Conservation (phyloP, 768 basidiomycete species). For the Chlorophyllum brunneum region DNA sequence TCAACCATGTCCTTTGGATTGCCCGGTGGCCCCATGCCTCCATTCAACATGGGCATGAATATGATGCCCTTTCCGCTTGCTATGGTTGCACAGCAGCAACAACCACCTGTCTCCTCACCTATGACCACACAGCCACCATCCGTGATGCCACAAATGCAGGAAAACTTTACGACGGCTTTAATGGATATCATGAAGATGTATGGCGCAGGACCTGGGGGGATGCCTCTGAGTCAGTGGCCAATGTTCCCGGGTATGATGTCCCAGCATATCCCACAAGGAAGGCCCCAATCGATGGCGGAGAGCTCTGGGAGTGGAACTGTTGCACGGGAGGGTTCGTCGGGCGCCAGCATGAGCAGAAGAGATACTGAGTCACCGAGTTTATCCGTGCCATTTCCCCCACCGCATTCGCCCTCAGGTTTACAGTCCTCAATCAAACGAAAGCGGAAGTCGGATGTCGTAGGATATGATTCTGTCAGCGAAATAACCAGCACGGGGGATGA, state of each 20-base stretch:
- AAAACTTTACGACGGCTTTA: constrained; percentile 6
- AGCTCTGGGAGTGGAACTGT: constrained; percentile 8
- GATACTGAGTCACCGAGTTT: constrained; percentile 3
- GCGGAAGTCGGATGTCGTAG: background rate
- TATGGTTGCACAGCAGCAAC: constrained; percentile 13
- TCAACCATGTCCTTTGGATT: constrained; percentile 1
- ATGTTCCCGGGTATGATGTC: constrained; percentile 12
- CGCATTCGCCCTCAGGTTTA: background rate
- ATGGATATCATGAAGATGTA: constrained; percentile 16
- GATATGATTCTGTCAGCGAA: background rate
- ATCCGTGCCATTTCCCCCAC: background rate
- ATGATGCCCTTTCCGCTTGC: constrained; percentile 10
- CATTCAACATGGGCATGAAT: constrained; percentile 12
- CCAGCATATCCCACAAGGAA: constrained; percentile 10
- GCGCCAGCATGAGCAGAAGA: constrained; percentile 1
- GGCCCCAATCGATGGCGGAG: background rate
- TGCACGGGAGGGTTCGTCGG: background rate
- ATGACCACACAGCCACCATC: constrained; percentile 2
- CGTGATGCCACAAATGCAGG: constrained; percentile 9
- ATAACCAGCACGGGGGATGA: background rate
- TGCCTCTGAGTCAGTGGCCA: constrained; percentile 13
- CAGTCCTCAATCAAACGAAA: constrained; percentile 6
- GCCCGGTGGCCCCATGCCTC: background rate
- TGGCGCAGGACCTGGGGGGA: background rate
- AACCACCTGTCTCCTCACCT: background rate